A percentile compares a stretch with the other conserved stretches of the same genome.
Conservation (phyloP, 768 basidiomycete genomes). For the Trametes cinnabarina region DNA sequence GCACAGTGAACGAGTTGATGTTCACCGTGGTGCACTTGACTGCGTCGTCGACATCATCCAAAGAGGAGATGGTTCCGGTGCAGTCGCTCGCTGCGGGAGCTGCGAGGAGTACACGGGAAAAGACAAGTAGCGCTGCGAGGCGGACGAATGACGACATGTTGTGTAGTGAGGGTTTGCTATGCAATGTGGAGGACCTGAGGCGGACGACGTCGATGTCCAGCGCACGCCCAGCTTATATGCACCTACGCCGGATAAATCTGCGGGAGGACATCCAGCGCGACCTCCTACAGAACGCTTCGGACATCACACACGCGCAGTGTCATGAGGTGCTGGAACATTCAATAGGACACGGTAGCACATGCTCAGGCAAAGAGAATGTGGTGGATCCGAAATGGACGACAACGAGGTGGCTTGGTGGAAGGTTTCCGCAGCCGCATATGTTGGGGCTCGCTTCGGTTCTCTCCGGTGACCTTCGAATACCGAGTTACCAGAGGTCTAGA, state of each 20-base stretch:
- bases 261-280: not conserved
- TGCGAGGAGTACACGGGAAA: constrained; percentile 3
- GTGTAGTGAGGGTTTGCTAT: not conserved
- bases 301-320: constrained; percentile 2
- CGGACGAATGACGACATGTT: constrained; percentile 15
- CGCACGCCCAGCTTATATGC: not conserved
- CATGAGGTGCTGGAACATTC: constrained; percentile 13
- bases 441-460: not conserved
- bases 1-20: constrained; percentile 55
- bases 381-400: not conserved
- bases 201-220: not conserved
- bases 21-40: constrained; percentile 57
- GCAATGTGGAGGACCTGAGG: not conserved
- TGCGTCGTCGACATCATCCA: constrained; percentile 49
- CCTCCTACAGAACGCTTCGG: not conserved
- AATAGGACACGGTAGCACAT: constrained; percentile 5
- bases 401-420: not conserved
- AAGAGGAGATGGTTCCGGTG: constrained; percentile 53
- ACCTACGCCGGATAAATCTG: constrained; percentile 9
- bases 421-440: not conserved
- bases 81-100: constrained; percentile 28
- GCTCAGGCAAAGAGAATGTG: constrained; percentile 3
- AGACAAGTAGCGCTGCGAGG: constrained; percentile 13
- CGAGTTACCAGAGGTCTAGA: not conserved
- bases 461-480: not conserved